Percentiles rank a stretch among this genome's conserved stretches.
These are phyloP conservation scores for Xerocomus nothofagi DNA, from an alignment of 1,284 basidiomycete genomes.

Conservation along the genomic window DNA sequence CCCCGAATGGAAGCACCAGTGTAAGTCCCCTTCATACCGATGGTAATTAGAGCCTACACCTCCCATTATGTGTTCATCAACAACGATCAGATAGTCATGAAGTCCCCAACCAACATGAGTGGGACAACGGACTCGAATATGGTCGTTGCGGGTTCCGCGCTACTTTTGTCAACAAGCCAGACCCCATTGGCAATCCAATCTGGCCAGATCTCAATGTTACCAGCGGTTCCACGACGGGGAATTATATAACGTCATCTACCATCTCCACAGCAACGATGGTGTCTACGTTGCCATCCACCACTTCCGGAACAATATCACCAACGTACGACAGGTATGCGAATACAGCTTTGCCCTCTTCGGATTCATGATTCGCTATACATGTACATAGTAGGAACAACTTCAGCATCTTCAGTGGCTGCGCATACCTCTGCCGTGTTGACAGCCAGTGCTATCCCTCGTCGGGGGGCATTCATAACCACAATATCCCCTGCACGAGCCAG, in stretches of 20 bases:
- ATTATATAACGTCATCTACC: background rate
- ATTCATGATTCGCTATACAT: background rate
- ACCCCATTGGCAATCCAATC: constrained; percentile 50
- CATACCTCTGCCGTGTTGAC: constrained; percentile 2
- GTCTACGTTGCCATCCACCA: constrained; percentile 25
- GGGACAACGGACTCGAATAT: constrained; percentile 28
- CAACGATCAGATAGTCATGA: constrained; percentile 48
- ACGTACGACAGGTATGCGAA: constrained; percentile 40
- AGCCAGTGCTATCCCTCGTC: constrained; percentile 1
- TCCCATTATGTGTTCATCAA: constrained; percentile 75
- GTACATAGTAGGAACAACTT: constrained; percentile 4
- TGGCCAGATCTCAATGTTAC: constrained; percentile 27
- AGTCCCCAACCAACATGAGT: background rate
- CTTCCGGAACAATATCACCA: constrained; percentile 47
- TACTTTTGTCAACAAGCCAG: constrained; percentile 56
- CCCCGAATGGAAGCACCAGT: constrained; percentile 52
- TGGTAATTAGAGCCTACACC: background rate
- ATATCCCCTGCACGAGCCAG: constrained; percentile 17
- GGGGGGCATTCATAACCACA: constrained; percentile 6
- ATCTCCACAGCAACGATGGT: constrained; percentile 8
- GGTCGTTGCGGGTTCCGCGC: constrained; percentile 72
- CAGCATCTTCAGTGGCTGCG: background rate
- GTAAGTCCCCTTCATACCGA: constrained; percentile 38
- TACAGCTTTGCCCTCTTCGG: background rate
- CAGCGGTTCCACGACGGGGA: background rate